Evolutionary conservation across 495 filamentous ascomycete genomes (phyloP).

Genomic region (Achaetomiella virescens): DNA sequence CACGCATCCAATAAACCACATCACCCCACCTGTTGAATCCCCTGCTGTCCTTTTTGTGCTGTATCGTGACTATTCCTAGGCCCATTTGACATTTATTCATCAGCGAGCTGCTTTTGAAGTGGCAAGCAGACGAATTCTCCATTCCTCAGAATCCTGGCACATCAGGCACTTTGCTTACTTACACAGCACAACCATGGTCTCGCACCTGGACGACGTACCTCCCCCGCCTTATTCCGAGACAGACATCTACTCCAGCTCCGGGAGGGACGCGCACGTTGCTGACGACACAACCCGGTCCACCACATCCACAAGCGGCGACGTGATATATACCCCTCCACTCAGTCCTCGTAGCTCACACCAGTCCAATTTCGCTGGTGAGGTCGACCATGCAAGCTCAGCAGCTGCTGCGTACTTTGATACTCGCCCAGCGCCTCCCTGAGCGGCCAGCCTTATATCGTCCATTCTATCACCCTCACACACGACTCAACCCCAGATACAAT

Average conservation of each 20-base stretch:
- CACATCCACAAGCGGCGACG: constrained; percentile 31
- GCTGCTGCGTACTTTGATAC: constrained; percentile 38
- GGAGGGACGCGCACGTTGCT: constrained; percentile 15
- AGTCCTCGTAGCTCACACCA: constrained; percentile 33
- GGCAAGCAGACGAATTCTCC: background rate
- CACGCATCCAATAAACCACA: constrained; percentile 9
- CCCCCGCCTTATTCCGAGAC: constrained; percentile 48
- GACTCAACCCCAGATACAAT: constrained; percentile 26
- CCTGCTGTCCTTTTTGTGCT: background rate
- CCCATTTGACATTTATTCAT: background rate
- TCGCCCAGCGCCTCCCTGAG: constrained; percentile 23
- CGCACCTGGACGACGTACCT: constrained; percentile 30
- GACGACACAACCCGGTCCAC: constrained; percentile 24
- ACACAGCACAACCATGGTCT: constrained; percentile 16
- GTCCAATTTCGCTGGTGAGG: constrained; percentile 23
- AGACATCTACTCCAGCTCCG: constrained; percentile 39
- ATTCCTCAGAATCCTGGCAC: background rate
- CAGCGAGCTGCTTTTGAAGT: background rate
- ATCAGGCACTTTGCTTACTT: background rate
- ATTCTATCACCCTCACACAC: constrained; percentile 19
- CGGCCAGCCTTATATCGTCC: constrained; percentile 12
- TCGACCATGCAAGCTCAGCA: constrained; percentile 22
- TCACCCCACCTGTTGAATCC: constrained; percentile 5
- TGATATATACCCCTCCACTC: constrained; percentile 45
- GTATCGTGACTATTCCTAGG: background rate